Conservation (phyloP, 2,329 filamentous ascomycete genomes). For the Penicillium sp. region DNA sequence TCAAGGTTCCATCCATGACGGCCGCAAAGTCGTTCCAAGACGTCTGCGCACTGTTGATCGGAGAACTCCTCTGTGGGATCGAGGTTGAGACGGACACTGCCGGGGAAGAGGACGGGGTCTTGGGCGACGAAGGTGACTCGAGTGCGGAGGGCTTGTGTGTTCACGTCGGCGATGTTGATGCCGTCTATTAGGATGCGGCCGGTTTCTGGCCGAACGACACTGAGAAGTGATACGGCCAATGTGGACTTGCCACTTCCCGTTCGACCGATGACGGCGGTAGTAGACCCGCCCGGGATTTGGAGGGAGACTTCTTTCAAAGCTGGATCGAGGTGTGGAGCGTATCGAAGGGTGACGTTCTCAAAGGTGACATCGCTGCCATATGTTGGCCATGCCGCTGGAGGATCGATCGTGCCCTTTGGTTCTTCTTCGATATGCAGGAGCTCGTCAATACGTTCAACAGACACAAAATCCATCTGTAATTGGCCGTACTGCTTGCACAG, state of each 20-base stretch:
- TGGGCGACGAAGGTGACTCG: slow-evolving; percentile 72
- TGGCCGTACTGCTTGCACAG: slow-evolving; percentile 82
- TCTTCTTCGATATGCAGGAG: slow-evolving; percentile 81
- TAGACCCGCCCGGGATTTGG: slow-evolving; percentile 75
- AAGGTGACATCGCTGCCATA: slow-evolving; percentile 76
- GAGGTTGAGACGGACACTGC: slow-evolving; percentile 66
- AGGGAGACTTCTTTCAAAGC: slow-evolving; percentile 73
- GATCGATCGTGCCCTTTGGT: slow-evolving; percentile 67
- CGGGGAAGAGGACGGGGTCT: slow-evolving; percentile 70
- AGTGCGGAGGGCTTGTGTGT: slow-evolving; percentile 64
- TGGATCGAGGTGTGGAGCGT: slow-evolving; percentile 77
- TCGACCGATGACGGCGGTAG: slow-evolving; percentile 79
- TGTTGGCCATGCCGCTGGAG: slow-evolving; percentile 78
- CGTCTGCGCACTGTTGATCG: slow-evolving; percentile 60
- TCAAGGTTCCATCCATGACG: slow-evolving; percentile 62
- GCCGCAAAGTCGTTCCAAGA: slow-evolving; percentile 61
- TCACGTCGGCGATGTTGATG: slow-evolving; percentile 65
- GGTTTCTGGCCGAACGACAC: slow-evolving; percentile 58
- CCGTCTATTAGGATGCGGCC: slow-evolving; percentile 66
- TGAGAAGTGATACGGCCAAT: slow-evolving; percentile 66
- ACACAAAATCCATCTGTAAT: slow-evolving; percentile 90
- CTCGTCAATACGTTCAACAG: slow-evolving; percentile 84
- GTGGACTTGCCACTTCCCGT: slow-evolving; percentile 85
- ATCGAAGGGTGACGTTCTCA: slow-evolving; percentile 76
- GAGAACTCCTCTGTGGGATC: slow-evolving; percentile 65